These are phyloP conservation scores for Coemansia sp. DNA, from an alignment of 192 early-diverging fungal genomes.

Conservation along the genomic window DNA sequence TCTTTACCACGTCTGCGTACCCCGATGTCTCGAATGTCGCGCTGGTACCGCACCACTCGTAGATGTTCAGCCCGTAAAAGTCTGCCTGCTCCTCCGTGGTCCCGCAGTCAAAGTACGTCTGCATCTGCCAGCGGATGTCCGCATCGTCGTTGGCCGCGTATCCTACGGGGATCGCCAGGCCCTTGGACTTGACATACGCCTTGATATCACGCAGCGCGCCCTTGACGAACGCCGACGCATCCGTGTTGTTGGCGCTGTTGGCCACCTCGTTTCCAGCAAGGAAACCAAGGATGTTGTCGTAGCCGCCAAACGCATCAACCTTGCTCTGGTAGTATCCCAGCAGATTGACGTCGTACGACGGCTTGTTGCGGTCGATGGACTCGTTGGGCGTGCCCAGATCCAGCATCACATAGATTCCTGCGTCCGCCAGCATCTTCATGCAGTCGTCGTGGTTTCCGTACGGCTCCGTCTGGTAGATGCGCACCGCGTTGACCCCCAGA, in stretches of 20 bases:
- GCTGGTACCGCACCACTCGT: slow-evolving; percentile 74
- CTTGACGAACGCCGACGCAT: slow-evolving; percentile 67
- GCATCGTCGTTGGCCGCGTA: slow-evolving; percentile 77
- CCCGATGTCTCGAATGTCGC: slow-evolving; percentile 65
- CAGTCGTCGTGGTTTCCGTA: slow-evolving; percentile 66
- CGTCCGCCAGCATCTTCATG: slow-evolving; percentile 65
- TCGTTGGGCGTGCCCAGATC: slow-evolving; percentile 63
- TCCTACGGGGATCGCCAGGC: slow-evolving; percentile 66
- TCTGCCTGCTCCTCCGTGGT: slow-evolving; percentile 60
- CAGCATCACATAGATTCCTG: slow-evolving; percentile 73
- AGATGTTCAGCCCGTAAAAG: slow-evolving; percentile 74
- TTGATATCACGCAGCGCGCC: slow-evolving; percentile 69
- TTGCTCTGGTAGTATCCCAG: slow-evolving; percentile 60
- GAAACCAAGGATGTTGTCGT: slow-evolving; percentile 67
- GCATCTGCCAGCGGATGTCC: slow-evolving; percentile 64
- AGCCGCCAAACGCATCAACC: slow-evolving; percentile 68
- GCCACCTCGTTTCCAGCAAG: slow-evolving; percentile 78
- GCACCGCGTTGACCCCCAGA: slow-evolving; percentile 68
- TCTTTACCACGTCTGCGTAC: slow-evolving; percentile 63
- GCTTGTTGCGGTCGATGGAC: slow-evolving; percentile 66
- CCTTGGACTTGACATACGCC: slow-evolving; percentile 58
- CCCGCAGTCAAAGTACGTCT: slow-evolving; percentile 74
- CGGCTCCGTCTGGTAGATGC: slow-evolving; percentile 71
- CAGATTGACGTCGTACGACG: slow-evolving; percentile 60
- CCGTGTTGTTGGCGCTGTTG: slow-evolving; percentile 61